Base-by-base conservation (phyloP, 208 protist genomes). In the Herpetomonas samuelpessoai region DNA sequence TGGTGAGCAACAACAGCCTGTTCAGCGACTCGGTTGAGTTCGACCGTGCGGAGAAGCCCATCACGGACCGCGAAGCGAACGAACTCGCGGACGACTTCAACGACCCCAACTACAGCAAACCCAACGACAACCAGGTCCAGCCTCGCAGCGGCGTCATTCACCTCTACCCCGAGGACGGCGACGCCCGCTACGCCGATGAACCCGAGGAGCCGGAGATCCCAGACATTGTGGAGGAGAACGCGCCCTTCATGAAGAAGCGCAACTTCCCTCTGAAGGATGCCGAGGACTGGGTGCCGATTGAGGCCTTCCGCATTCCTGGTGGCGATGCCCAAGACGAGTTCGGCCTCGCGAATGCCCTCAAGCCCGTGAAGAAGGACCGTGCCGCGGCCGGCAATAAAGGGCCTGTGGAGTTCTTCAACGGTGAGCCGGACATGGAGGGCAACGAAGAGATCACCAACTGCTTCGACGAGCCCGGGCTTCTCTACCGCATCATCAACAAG, bases 251-350 rank as follows among this genome's bases (percentile, higher is more conserved):
- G 70, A 93, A 91, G 71, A 68, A 68, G 35, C 79, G 82, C 44
- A 75, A 73, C 49, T 61, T 62, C 3, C 51, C 65, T 2, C 55
- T 58, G 41, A 58, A 77, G 58, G 50, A 62, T n/a, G 46, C 7
- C 19, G 46, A 7, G 57, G 51, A 68, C 44, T 91, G 81, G 76
- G 74, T 76, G 48, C 71, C 70, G 26, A 27, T 91, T 27, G 14
- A 52, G 30, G 55, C 35, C 35, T 41, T 91, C 44, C 25, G 57
- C 3, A 57, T 82, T 0, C 82, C 80, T 4, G 51, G 64, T 10
- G 74, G 80, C 49, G 83, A 91, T 58, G 48, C 64, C n/a, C 79
- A 83, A 30, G 83, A 93, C 54, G 87, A 91, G 66, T 93, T 93
- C 55, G 87, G 91, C 50, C 76, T 91, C 44, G 39, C 50, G 6